Evolutionary conservation across 129 eudicot species (phyloP), one percentile per base, ranked within the genome.

Genomic region (Ambrosia artemisiifolia): DNA sequence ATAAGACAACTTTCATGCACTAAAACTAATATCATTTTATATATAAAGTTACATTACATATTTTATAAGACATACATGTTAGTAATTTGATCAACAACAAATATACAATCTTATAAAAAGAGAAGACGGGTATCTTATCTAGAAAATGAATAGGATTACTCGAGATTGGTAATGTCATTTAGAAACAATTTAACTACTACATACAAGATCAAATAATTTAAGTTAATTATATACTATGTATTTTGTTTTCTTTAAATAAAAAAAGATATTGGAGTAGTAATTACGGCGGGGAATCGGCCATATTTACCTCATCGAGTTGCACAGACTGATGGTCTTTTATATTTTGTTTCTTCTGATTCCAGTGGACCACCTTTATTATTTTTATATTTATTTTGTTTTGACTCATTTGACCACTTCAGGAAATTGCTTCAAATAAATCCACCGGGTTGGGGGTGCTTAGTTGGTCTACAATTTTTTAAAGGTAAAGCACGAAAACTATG

Each of bases 261-360:
- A 71, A 53, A 67, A 71, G 38, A 50, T 83, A 75, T 81, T 76
- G 87, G 75, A 69, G 65, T 79, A 62, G 83, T 79, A 70, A 78
- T 76, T 84, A 83, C 93, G 84, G 93, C 97, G 91, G 79, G 77
- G 92, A 88, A 80, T 88, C 96, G 90, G 91, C 80, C 97, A 69
- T 78, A 82, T 88, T 86, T 91, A 81, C 56, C 97, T 91, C 96
- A 75, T 86, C 86, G 88, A 84, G 88, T 77, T 75, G 83, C 83
- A 73, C 78, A 82, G 79, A 65, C 79, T 65, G 73, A 48, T 53
- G 75, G 32, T 34, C 70, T 51, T 36, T 50, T 49, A 13, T 40
- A 16, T 54, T 73, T 65, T 61, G 74, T 65, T 71, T 78, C 75
- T 59, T 80, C 73, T 59, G 65, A 74, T 74, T 72, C 63, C 56